Evolutionary conservation across 768 basidiomycete species (phyloP).

Genomic region (Leccinum truebloodii): DNA sequence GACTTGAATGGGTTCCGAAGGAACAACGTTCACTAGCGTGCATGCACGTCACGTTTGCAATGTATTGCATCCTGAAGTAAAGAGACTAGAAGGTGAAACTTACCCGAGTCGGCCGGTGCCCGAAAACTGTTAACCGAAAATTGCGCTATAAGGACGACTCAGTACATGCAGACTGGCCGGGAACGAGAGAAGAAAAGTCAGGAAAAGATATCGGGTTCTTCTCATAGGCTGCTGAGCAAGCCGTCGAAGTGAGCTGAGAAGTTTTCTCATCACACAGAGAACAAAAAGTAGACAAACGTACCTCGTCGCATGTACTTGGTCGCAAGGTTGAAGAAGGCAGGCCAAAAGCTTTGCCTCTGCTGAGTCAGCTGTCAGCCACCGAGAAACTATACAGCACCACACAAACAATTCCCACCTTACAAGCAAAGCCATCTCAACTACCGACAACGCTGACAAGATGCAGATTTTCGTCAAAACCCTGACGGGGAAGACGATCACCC

Average conservation of each 20-base stretch:
- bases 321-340: background rate
- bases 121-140: background rate
- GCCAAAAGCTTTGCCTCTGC: background rate
- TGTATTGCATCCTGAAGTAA: no score
- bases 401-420: constrained; percentile 19
- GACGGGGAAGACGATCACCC: constrained; percentile 46
- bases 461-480: constrained; percentile 88
- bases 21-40: no score
- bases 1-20: no score
- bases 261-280: constrained; percentile 30
- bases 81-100: constrained; percentile 7
- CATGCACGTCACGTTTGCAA: no score
- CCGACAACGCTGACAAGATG: constrained; percentile 38
- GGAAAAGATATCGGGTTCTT: constrained; percentile 45
- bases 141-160: background rate
- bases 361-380: constrained; percentile 24
- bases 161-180: constrained; percentile 1
- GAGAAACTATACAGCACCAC: constrained; percentile 34
- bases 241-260: constrained; percentile 71
- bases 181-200: constrained; percentile 33
- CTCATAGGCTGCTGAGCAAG: constrained; percentile 49
- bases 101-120: constrained; percentile 8
- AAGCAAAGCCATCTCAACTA: background rate
- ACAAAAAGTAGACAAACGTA: constrained; percentile 3
- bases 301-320: background rate